These are phyloP conservation scores for Torulaspora indica DNA, from an alignment of 805 yeast species.

Conservation along the genomic window DNA sequence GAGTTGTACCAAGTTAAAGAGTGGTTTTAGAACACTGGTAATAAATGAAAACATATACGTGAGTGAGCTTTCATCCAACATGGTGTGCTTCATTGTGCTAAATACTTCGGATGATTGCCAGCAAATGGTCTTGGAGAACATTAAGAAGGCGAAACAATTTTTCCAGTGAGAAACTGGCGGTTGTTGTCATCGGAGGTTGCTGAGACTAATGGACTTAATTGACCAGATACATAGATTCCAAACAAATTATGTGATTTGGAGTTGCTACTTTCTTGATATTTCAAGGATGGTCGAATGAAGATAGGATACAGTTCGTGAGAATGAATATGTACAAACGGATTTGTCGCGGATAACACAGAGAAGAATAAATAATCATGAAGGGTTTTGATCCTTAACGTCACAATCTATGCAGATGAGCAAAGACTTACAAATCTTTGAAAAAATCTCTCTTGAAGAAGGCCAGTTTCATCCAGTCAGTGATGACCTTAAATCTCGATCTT, in stretches of 20 bases:
- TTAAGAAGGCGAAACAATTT: slow-evolving; percentile 52
- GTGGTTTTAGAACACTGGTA: slow-evolving; percentile 74
- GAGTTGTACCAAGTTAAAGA: slow-evolving; percentile 78
- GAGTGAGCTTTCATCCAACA: slow-evolving; percentile 53
- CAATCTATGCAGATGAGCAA: slow-evolving; percentile 4
- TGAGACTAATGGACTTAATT: background rate
- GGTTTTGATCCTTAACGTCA: background rate
- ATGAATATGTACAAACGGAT: slow-evolving; percentile 11
- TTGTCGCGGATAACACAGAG: slow-evolving; percentile 7
- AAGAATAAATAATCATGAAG: slow-evolving; percentile 4
- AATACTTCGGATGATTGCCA: slow-evolving; percentile 39
- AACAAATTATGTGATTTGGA: background rate
- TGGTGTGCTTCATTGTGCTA: slow-evolving; percentile 58
- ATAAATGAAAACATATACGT: slow-evolving; percentile 55
- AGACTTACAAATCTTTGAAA: slow-evolving; percentile 62
- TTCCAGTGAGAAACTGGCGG: slow-evolving; percentile 36
- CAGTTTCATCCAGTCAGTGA: slow-evolving; percentile 85
- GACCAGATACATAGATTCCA: background rate
- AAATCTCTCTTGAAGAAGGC: slow-evolving; percentile 89
- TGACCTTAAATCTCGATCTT: slow-evolving; percentile 80
- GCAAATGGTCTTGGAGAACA: slow-evolving; percentile 49
- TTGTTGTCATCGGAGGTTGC: background rate
- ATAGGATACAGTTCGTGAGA: slow-evolving; percentile 7
- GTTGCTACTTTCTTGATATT: background rate
- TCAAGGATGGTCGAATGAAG: background rate